Base-by-base conservation (phyloP, 345 rosid species). In the Stellera chamaejasme region DNA sequence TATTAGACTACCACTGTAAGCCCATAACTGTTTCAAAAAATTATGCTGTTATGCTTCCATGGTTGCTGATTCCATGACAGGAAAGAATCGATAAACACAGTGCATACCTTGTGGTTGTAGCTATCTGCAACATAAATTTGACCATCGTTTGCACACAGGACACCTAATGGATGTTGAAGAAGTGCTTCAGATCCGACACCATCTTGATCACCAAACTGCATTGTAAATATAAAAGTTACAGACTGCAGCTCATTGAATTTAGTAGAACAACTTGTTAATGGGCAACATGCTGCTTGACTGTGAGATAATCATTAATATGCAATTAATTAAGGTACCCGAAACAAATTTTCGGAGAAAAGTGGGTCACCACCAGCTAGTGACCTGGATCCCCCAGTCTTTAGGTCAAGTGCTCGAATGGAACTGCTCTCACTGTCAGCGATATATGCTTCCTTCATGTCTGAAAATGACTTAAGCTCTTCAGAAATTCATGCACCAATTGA, bases 391-490 rank as follows among this genome's bases (percentile, higher is more conserved):
- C 92, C 88, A 32, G 98, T 82, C 68, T 76, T 82, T 43, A 91
- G 81, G 80, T 80, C 80, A 76, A 91, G 72, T 51, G 81, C 88
- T 57, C 96, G 84, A 62, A 91, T 76, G 61, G 98, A 91, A 81
- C 98, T 91, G 64, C 96, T 91, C 77, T 91, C 98, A 57, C 98
- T 91, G 67, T 91, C 98, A 62, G 92, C 98, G 62, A 88, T 65
- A 72, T 79, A 91, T 47, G 82, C 68, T 76, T 82, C 95, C 67
- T 44, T 78, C 60, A 77, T 59, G 75, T 79, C 98, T 91, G 50
- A 28, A 50, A 46, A 71, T 45, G 57, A 27, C 44, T 70, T 47
- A 47, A 55, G 59, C 27, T 28, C 8, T 44, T 10, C 15, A 41
- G 48, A 14, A 53, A 19, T 25, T 19, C 10, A 48, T 27, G 19